Evolutionary conservation across 805 yeast genomes (phyloP), one percentile per base, ranked within the genome.

Genomic region (Myxozyma melibiosi): DNA sequence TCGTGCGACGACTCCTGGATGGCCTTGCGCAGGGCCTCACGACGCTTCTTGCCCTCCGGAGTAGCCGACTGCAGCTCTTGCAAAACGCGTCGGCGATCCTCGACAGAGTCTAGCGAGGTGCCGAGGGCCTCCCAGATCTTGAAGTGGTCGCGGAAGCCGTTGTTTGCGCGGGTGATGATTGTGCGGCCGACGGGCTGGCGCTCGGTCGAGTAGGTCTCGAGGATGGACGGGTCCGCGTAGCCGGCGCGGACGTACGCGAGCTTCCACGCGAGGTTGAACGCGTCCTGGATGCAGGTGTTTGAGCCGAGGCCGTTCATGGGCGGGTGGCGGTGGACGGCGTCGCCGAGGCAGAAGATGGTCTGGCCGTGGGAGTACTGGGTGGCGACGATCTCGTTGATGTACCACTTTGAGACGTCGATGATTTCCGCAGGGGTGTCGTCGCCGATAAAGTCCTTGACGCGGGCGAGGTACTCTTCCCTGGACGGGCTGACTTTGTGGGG

Each of bases 191-290:
- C 33, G 24, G 44, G 44, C 33, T 40, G 30, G 31, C 38, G 37
- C 48, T 44, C 48, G 3, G 24, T 30, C 3, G 30, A 25, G 20
- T 44, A 44, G 14, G 48, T 31, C 38, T 44, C 48, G 13, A 44
- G 38, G 38, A 44, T 31, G 22, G 30, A 31, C 30, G 35, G 24
- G 27, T 33, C 25, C 9, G 48, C 48, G 11, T 25, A 24, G 25
- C 38, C 3, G 7, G 9, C 8, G n/a, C n/a, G 13, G 27, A 33
- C 38, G 38, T 6, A 28, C 27, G 48, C 48, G 7, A 44, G n/a
- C 38, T 44, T 44, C 48, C 48, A 44, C 16, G 38, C 48, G 11
- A 44, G 48, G 9, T 44, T 33, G 27, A 28, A 44, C 2, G 48
- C 48, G 38, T 44, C 48, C 25, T 33, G 38, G 11, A 44, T 33